A percentile compares a stretch with the other conserved stretches of the same genome.
These are phyloP conservation scores for Hevea brasiliensis DNA, from an alignment of 345 rosid genomes.

Conservation along the genomic window DNA sequence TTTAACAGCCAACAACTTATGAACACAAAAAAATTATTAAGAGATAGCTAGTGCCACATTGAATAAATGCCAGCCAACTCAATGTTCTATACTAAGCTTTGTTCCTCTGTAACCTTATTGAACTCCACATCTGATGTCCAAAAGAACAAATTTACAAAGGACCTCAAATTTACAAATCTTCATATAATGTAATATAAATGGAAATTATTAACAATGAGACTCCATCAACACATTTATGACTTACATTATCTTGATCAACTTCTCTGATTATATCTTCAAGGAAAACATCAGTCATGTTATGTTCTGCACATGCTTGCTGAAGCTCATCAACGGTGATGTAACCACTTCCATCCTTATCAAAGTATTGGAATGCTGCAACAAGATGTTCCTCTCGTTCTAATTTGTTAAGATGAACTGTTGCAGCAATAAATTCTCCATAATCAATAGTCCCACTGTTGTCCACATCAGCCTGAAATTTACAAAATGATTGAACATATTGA, in stretches of 20 bases:
- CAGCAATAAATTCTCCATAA: conserved; percentile 95
- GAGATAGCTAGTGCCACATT: not conserved
- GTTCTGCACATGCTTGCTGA: conserved; percentile 93
- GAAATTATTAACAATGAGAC: not conserved
- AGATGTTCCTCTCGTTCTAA: conserved; percentile 98
- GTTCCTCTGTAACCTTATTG: not conserved
- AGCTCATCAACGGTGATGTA: conserved; percentile 96
- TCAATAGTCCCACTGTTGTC: conserved; percentile 97
- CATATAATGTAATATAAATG: not conserved
- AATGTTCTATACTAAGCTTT: not conserved
- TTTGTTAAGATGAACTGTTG: conserved; percentile 90
- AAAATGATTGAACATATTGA: conserved; percentile 3
- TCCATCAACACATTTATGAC: conserved; percentile 21
- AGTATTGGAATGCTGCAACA: conserved; percentile 87
- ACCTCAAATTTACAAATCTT: not conserved
- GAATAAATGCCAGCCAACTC: not conserved
- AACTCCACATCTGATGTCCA: not conserved
- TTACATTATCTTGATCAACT: conserved; percentile 96
- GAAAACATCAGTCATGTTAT: conserved; percentile 81
- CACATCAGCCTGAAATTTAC: conserved; percentile 78
- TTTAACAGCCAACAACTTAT: not conserved
- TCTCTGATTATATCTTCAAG: conserved; percentile 91
- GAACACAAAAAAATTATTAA: not conserved
- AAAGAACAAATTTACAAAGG: too few species aligned
- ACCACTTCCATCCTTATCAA: conserved; percentile 95